Conservation (phyloP, 495 filamentous ascomycete genomes). For the Podospora bellae-mahoneyi region DNA sequence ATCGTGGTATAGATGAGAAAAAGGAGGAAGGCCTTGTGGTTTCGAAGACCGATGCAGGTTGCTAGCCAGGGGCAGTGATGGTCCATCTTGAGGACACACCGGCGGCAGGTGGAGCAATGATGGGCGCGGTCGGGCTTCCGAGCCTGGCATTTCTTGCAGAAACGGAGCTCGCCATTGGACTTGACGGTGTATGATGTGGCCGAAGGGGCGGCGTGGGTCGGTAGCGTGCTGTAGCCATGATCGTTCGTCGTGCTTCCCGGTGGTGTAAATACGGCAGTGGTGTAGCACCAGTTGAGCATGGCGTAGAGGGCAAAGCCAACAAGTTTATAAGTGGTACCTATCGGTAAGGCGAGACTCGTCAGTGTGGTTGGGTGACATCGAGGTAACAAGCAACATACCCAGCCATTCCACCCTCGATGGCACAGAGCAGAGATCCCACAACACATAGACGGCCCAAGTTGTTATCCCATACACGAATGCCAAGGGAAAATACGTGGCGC, state of each 20-base stretch:
- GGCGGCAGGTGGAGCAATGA: constrained; percentile 89
- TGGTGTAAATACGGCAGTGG: constrained; percentile 83
- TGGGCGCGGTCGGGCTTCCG: constrained; percentile 94
- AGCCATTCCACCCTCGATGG: constrained; percentile 59
- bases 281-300: constrained; percentile 83
- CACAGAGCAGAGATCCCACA: constrained; percentile 67
- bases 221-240: constrained; percentile 51
- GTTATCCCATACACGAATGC: constrained; percentile 84
- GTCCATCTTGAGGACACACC: constrained; percentile 98
- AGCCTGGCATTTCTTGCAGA: constrained; percentile 94
- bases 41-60: constrained; percentile 87
- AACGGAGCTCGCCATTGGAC: constrained; percentile 77
- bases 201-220: constrained; percentile 43
- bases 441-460: constrained; percentile 86
- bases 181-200: constrained; percentile 85
- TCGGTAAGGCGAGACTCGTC: constrained; percentile 1
- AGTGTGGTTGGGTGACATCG: background rate
- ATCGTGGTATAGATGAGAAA: constrained; percentile 89
- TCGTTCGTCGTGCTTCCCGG: constrained; percentile 64
- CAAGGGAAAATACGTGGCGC: constrained; percentile 81
- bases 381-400: constrained; percentile 47
- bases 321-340: constrained; percentile 46
- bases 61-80: constrained; percentile 99
- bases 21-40: constrained; percentile 92
- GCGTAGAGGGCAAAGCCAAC: constrained; percentile 70